Conservation (phyloP, 2,329 filamentous ascomycete species). For the Exophiala spinifera region DNA sequence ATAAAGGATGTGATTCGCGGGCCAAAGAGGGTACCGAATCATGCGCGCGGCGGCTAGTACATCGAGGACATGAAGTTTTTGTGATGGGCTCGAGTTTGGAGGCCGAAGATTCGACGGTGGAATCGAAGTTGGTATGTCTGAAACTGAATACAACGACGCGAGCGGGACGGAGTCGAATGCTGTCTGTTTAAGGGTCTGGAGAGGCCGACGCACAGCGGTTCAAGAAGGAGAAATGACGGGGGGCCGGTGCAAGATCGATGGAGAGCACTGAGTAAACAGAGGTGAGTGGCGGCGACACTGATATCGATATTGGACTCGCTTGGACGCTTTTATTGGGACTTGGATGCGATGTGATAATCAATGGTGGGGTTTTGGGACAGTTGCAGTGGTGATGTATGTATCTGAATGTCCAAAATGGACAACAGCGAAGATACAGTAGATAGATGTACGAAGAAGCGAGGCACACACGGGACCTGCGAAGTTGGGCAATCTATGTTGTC, state of each 20-base stretch:
- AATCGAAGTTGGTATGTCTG: not conserved
- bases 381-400: slow-evolving; percentile 1
- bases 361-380: not conserved
- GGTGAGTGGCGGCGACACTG: slow-evolving; percentile 10
- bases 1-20: slow-evolving; percentile 19
- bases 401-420: not conserved
- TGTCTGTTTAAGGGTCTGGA: not conserved
- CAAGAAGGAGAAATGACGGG: not conserved
- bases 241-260: not conserved
- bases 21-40: slow-evolving; percentile 17
- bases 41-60: slow-evolving; percentile 14
- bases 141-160: too few relatives aligned
- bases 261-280: not conserved
- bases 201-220: not conserved
- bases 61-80: slow-evolving; percentile 11
- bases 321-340: not conserved
- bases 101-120: not conserved
- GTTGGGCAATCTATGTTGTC: not conserved
- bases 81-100: not conserved
- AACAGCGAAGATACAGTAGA: too few relatives aligned
- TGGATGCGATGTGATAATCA: not conserved
- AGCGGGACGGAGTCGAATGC: not conserved
- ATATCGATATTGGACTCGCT: slow-evolving; percentile 4
- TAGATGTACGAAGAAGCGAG: too few relatives aligned
- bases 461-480: too few relatives aligned